Conservation (phyloP, 208 protist genomes). For the Trypanosoma boissoni region DNA sequence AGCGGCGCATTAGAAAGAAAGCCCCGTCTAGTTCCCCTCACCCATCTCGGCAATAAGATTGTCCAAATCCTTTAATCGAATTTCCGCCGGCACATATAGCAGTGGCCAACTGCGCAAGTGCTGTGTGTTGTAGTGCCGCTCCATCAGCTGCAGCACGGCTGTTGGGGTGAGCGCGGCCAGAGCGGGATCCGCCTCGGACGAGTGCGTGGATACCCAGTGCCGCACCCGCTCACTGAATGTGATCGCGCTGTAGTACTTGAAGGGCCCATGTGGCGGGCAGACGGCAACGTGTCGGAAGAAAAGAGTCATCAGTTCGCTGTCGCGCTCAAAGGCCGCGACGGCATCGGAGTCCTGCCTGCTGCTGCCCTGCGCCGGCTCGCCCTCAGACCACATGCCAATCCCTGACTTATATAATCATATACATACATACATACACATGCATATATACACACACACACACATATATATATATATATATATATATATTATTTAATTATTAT, state of each 20-base stretch:
- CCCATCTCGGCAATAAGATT: conserved; percentile 21
- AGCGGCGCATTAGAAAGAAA: too few species aligned
- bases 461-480: conserved; percentile 11
- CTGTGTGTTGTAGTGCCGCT: conserved; percentile 52
- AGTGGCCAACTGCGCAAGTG: conserved; percentile 70
- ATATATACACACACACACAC: conserved; percentile 17
- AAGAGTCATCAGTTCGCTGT: conserved; percentile 67
- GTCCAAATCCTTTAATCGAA: conserved; percentile 55
- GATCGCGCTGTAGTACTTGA: conserved; percentile 63
- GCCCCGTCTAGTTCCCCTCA: too few species aligned
- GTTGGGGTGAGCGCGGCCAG: conserved; percentile 37
- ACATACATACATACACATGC: too few species aligned
- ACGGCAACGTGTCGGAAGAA: conserved; percentile 67
- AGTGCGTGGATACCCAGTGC: conserved; percentile 8
- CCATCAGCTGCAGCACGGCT: conserved; percentile 56
- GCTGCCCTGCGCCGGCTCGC: too few species aligned
- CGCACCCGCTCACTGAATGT: conserved; percentile 63
- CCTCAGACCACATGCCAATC: too few species aligned
- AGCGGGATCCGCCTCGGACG: not conserved
- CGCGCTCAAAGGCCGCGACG: conserved; percentile 33
- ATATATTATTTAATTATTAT: conserved; percentile 1
- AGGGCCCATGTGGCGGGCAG: conserved; percentile 70
- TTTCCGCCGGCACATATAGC: conserved; percentile 72
- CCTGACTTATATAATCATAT: too few species aligned
- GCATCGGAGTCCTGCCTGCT: conserved; percentile 8